Evolutionary conservation across 1,284 basidiomycete genomes (phyloP), one percentile per base, ranked within the genome.

Genomic region (Laetiporus sulphureus): DNA sequence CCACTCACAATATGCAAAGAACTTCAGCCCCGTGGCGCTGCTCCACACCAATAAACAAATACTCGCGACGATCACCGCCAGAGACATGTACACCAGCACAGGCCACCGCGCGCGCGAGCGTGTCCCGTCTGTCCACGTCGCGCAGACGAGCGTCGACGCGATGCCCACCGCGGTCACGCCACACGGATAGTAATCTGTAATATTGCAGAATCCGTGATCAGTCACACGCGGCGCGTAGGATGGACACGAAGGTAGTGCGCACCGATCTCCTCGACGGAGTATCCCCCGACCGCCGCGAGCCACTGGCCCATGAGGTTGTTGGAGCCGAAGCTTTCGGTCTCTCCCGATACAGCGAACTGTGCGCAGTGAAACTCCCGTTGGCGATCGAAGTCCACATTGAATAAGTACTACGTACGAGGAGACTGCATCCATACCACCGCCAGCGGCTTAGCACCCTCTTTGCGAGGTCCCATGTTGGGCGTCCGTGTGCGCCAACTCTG

Each of bases 261-360:
- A 73, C 77, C 75, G 15, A 73, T 71, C 57, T 82, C 77, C 48
- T 78, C 74, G 3, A 81, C 71, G 11, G 73, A 71, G 56, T 74
- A 82, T 1, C 74, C 75, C 7, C 77, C 75, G 13, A 75, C 69
- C 8, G 75, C 69, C 51, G 79, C 77, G 40, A 85, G 67, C 78
- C 80, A 86, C 53, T 85, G 81, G 7, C 82, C 80, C 81, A 85
- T 85, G 27, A 85, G 60, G 57, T 81, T 81, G 55, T 85, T 87
- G 24, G 78, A 77, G 5, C 82, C 80, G 32, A 85, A 78, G 45
- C 72, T 74, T 54, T 86, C 84, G 1, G 78, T 75, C 60, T 86
- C 81, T 3, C 78, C 79, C 2, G 76, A 79, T 39, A 82, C 66
- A 4, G 74, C 74, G 47, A 81, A 80, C 75, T 79, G 39, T 3